A percentile compares a stretch with the other conserved stretches of the same genome.
Evolutionary conservation across 305 asterid genomes (phyloP).

Genomic region (Andrographis paniculata): DNA sequence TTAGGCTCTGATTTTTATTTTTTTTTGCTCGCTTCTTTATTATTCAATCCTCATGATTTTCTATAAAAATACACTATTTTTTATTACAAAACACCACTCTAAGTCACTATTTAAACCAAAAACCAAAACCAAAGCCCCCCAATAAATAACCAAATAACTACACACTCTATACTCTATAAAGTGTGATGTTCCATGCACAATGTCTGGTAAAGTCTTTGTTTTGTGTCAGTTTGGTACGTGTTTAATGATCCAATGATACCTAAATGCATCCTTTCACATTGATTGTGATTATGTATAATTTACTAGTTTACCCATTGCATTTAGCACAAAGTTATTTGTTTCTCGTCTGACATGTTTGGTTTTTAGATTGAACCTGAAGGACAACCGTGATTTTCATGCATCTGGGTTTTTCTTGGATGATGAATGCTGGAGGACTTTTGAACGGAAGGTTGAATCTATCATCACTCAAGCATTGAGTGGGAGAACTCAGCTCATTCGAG

Average conservation of each 20-base stretch:
- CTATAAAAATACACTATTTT: no score
- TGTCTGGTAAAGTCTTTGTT: no score
- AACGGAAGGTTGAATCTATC: conserved; percentile 59
- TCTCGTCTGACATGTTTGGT: conserved; percentile 22
- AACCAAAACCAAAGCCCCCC: no score
- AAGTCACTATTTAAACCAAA: no score
- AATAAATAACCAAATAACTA: no score
- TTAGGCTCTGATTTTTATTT: no score
- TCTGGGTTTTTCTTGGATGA: conserved; percentile 85
- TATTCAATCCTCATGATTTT: no score
- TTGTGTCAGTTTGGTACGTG: no score
- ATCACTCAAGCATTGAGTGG: conserved; percentile 69
- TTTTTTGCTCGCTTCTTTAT: no score
- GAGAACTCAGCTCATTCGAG: conserved; percentile 77
- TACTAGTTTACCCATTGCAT: background rate
- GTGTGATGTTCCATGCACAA: background rate
- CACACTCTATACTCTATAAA: no score
- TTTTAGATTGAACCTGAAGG: conserved; percentile 80
- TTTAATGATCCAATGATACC: no score
- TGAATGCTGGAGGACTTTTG: conserved; percentile 95
- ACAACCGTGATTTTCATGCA: conserved; percentile 35
- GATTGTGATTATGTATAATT: background rate
- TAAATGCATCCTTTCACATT: background rate
- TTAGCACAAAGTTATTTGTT: conserved; percentile 13
- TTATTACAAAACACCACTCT: no score